These are phyloP conservation scores for Syzygium oleosum DNA, from an alignment of 345 rosid species.

Conservation along the genomic window DNA sequence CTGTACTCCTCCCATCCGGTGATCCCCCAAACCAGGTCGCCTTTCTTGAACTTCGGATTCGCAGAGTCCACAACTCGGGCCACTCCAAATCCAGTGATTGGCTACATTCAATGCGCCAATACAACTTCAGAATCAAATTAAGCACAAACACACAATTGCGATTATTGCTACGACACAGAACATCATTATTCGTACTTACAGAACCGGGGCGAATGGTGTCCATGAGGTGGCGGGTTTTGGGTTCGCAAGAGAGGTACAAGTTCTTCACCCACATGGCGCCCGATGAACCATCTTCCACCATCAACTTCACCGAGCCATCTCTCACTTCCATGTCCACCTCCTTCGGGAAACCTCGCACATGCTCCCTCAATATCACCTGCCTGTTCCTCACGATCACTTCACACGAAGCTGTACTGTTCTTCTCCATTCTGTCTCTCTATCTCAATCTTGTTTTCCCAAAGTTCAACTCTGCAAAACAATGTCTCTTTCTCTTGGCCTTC, in stretches of 20 bases:
- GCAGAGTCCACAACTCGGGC: constrained; percentile 7
- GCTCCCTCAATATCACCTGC: constrained; percentile 26
- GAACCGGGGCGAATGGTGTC: constrained; percentile 12
- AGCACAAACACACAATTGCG: background rate
- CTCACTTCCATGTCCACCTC: constrained; percentile 27
- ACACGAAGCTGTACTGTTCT: background rate
- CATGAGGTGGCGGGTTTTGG: constrained; percentile 40
- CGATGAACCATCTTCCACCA: constrained; percentile 8
- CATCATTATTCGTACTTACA: background rate
- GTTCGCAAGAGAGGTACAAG: constrained; percentile 49
- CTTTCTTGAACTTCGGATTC: constrained; percentile 4
- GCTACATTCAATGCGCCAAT: background rate
- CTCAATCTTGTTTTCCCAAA: background rate
- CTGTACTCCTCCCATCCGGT: constrained; percentile 13
- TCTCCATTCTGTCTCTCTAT: background rate
- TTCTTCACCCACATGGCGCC: constrained; percentile 39
- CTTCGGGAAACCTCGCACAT: constrained; percentile 30
- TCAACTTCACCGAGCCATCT: constrained; percentile 13
- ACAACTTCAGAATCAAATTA: background rate
- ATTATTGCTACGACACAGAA: background rate
- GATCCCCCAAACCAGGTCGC: constrained; percentile 4
- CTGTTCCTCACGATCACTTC: constrained; percentile 21
- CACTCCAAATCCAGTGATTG: constrained; percentile 4
- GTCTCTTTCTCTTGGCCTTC: background rate
- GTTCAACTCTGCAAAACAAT: too few relatives aligned